phyloP scores from a whole-genome alignment of 163 green algal species.

The Chloromonas sp. region DNA sequence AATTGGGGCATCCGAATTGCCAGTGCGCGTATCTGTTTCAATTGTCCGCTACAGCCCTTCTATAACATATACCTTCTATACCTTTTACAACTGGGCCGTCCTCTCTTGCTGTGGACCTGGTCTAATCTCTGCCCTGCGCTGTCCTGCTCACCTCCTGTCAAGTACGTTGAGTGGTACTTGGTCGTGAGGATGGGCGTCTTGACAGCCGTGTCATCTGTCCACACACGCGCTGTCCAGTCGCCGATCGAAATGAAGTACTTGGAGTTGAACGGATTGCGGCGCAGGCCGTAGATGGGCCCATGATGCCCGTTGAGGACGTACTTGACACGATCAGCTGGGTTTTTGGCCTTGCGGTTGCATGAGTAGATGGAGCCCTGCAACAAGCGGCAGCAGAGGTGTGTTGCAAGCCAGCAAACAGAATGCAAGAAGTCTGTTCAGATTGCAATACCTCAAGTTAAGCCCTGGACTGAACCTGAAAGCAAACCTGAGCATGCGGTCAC shows the following conservation, averaged over 20 bases:
- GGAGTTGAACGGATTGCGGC: conserved; percentile 79
- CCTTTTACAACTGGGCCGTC: too few relatives aligned
- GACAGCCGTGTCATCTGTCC: conserved; percentile 82
- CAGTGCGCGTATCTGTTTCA: too few relatives aligned
- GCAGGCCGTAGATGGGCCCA: conserved; percentile 72
- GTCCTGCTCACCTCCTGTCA: conserved; percentile 42
- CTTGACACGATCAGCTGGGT: conserved; percentile 75
- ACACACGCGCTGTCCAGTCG: conserved; percentile 87
- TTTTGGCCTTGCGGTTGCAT: conserved; percentile 86
- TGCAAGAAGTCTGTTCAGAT: too few relatives aligned
- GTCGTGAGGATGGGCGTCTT: conserved; percentile 78
- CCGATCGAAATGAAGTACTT: conserved; percentile 92
- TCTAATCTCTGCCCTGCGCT: too few relatives aligned
- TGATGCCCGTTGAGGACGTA: conserved; percentile 76
- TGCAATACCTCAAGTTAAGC: too few relatives aligned
- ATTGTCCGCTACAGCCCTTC: too few relatives aligned
- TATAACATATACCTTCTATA: too few relatives aligned
- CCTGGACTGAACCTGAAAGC: too few relatives aligned
- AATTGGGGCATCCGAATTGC: too few relatives aligned
- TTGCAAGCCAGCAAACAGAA: too few relatives aligned
- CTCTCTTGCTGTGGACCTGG: too few relatives aligned
- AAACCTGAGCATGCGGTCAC: too few relatives aligned
- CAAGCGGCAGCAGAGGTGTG: not conserved
- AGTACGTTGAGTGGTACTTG: conserved; percentile 65
- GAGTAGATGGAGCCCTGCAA: conserved; percentile 50